phyloP scores from a whole-genome alignment of 768 basidiomycete genomes.

The Leccinellum rugosiceps region DNA sequence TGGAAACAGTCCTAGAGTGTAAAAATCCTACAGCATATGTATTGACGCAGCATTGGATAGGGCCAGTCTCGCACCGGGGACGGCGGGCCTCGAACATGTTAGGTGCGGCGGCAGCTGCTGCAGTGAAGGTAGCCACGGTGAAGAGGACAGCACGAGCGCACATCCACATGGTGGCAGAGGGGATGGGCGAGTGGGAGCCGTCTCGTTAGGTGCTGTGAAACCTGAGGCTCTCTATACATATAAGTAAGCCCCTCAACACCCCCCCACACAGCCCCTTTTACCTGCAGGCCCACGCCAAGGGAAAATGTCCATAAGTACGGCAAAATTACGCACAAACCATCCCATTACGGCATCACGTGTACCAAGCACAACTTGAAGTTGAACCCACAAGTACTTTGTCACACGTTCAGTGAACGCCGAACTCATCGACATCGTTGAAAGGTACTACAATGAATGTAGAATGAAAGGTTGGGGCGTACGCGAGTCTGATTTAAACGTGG shows the following conservation, averaged over 20 bases:
- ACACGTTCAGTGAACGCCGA: too few species aligned
- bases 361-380: too few species aligned
- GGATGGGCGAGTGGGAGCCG: not conserved
- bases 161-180: conserved; percentile 1
- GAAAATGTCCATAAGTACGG: too few species aligned
- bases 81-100: not conserved
- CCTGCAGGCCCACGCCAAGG: too few species aligned
- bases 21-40: not conserved
- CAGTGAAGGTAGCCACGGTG: conserved; percentile 10
- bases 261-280: not conserved
- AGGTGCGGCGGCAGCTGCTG: conserved; percentile 7
- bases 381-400: too few species aligned
- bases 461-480: too few species aligned
- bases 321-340: too few species aligned
- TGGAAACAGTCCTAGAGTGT: too few species aligned
- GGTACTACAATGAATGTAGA: too few species aligned
- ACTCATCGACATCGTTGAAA: too few species aligned
- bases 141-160: conserved; percentile 4
- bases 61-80: conserved; percentile 12
- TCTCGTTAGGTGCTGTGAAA: not conserved
- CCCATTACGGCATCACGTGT: too few species aligned
- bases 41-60: conserved; percentile 8
- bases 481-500: too few species aligned
- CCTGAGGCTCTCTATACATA: conserved; percentile 13
- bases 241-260: not conserved